Conservation (phyloP, 176 grass and related monocot species). For the Hordeum marinum region DNA sequence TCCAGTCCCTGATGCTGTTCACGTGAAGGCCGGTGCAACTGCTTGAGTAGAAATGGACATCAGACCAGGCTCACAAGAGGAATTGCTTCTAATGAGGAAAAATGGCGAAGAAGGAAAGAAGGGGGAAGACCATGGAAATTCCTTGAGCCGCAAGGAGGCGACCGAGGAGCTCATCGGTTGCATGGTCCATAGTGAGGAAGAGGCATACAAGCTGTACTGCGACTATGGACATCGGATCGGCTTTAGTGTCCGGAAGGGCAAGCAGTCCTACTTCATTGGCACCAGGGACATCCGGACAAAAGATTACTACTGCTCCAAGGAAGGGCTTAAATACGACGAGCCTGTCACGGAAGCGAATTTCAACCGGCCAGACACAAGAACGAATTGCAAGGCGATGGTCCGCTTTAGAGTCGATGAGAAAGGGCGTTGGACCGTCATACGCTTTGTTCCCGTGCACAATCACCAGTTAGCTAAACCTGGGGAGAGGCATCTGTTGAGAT, state of each 20-base stretch:
- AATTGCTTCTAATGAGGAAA: conserved; percentile 52
- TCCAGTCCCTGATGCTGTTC: not conserved
- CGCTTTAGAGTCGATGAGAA: conserved; percentile 79
- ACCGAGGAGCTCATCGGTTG: conserved; percentile 68
- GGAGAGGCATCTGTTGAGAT: conserved; percentile 81
- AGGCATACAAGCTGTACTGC: conserved; percentile 74
- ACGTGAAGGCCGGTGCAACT: conserved; percentile 20
- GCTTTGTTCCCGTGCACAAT: conserved; percentile 75
- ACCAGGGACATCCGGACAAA: conserved; percentile 79
- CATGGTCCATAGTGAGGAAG: conserved; percentile 72
- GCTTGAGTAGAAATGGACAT: conserved; percentile 38
- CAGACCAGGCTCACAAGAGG: conserved; percentile 38
- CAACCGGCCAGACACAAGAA: conserved; percentile 74
- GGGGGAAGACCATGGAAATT: conserved; percentile 32
- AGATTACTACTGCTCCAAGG: conserved; percentile 93
- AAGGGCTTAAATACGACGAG: conserved; percentile 86
- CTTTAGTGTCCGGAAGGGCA: conserved; percentile 86
- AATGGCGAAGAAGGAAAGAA: conserved; percentile 44
- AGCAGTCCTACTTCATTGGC: conserved; percentile 82
- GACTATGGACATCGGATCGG: conserved; percentile 84
- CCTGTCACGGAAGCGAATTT: conserved; percentile 74
- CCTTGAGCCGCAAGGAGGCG: conserved; percentile 51
- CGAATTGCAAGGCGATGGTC: conserved; percentile 90
- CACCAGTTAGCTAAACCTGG: conserved; percentile 83
- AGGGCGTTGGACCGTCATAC: conserved; percentile 69